phyloP scores from a whole-genome alignment of 2,329 filamentous ascomycete species.

The Hysterium pulicare region DNA sequence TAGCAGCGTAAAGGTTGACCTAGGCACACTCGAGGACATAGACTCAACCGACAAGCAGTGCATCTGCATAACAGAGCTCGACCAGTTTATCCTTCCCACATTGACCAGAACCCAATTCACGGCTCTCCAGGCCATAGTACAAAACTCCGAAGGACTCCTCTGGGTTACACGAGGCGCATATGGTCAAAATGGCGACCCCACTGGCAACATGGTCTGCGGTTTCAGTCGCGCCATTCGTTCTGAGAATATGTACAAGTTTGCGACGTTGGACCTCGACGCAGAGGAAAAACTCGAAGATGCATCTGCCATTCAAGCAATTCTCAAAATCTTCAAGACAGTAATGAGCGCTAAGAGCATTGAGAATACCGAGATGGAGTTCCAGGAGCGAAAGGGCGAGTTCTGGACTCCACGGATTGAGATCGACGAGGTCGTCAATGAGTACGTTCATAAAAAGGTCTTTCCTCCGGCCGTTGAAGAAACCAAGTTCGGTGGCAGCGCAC shows the following conservation, averaged over 20 bases:
- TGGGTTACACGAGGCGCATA: slow-evolving; percentile 18
- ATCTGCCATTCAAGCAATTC: slow-evolving; percentile 7
- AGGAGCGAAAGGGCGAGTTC: slow-evolving; percentile 14
- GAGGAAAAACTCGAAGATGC: slow-evolving; percentile 6
- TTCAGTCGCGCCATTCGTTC: slow-evolving; percentile 14
- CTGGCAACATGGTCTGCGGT: slow-evolving; percentile 11
- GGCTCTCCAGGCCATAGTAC: slow-evolving; percentile 9
- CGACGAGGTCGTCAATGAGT: slow-evolving; percentile 19
- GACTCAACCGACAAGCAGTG: slow-evolving; percentile 14
- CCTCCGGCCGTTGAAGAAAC: slow-evolving; percentile 17
- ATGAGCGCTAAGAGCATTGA: slow-evolving; percentile 3
- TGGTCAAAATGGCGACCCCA: slow-evolving; percentile 8
- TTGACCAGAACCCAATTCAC: slow-evolving; percentile 8
- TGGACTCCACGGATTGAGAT: slow-evolving; percentile 16
- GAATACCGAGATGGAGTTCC: slow-evolving; percentile 15
- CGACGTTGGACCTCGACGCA: slow-evolving; percentile 16
- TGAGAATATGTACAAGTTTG: slow-evolving; percentile 13
- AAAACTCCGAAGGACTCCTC: slow-evolving; percentile 12
- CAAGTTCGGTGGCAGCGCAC: slow-evolving; percentile 9
- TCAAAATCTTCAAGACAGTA: slow-evolving; percentile 11
- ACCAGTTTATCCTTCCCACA: slow-evolving; percentile 8
- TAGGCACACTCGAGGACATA: slow-evolving; percentile 8
- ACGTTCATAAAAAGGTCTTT: slow-evolving; percentile 16
- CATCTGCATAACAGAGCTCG: slow-evolving; percentile 14
- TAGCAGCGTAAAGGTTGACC: slow-evolving; percentile 5